Conservation (phyloP, 225 moss, liverwort and hornwort genomes). For the Marchantia paleacea region DNA sequence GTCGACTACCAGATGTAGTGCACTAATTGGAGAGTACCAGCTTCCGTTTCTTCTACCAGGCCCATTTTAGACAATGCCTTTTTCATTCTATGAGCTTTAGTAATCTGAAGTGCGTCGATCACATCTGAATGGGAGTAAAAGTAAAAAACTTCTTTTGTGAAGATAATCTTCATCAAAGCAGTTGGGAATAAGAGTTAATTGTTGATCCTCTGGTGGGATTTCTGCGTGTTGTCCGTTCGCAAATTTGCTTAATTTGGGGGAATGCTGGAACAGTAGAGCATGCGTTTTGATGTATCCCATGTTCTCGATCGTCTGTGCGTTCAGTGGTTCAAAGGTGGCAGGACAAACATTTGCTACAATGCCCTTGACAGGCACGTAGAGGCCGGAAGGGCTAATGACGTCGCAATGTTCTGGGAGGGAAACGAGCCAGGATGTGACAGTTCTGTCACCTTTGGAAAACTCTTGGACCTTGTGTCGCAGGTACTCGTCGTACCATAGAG, state of each 20-base stretch:
- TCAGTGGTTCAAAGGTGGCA: conserved; percentile 90
- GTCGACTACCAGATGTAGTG: background rate
- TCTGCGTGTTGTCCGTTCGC: too few relatives aligned
- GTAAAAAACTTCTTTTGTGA: too few relatives aligned
- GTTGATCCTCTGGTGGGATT: too few relatives aligned
- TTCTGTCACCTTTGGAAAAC: conserved; percentile 53
- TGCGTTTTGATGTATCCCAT: background rate
- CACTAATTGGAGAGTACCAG: background rate
- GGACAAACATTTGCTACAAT: conserved; percentile 85
- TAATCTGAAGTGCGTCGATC: too few relatives aligned
- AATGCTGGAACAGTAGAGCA: background rate
- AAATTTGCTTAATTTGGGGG: too few relatives aligned
- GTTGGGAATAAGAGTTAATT: too few relatives aligned
- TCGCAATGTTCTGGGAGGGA: conserved; percentile 90
- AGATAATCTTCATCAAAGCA: too few relatives aligned
- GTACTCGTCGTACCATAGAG: conserved; percentile 15
- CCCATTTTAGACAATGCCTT: background rate
- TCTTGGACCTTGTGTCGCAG: conserved; percentile 60
- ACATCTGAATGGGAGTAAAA: too few relatives aligned
- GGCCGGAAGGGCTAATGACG: conserved; percentile 57
- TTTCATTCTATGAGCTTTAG: too few relatives aligned
- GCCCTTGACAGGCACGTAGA: conserved; percentile 83
- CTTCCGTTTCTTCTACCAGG: background rate
- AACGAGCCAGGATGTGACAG: conserved; percentile 62
- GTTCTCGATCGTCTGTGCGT: background rate